Evolutionary conservation across 441 rosid species (phyloP).

Genomic region (Mallotus repandus): DNA sequence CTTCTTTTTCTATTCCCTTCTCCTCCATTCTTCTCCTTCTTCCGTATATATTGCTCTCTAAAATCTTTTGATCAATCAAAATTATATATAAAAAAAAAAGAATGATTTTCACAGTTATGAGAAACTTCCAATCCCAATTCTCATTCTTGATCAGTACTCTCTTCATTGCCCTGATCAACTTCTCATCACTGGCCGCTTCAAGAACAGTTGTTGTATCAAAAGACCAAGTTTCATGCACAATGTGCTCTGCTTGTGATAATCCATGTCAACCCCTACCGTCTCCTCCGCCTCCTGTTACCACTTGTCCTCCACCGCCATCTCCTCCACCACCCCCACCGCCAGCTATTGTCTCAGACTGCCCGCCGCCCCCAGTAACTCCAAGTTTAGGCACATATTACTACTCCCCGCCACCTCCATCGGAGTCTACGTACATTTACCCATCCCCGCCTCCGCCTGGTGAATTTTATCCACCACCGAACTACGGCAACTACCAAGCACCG

Average conservation of each 20-base stretch:
- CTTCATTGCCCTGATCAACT: conserved; percentile 22
- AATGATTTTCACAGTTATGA: conserved; percentile 5
- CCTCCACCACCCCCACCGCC: conserved; percentile 32
- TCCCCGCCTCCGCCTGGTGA: conserved; percentile 28
- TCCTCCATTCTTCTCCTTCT: background rate
- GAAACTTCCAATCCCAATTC: conserved; percentile 8
- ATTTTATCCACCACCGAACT: conserved; percentile 28
- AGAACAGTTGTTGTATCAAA: conserved; percentile 24
- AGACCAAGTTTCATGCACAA: conserved; percentile 42
- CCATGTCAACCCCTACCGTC: conserved; percentile 44
- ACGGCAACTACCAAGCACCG: conserved; percentile 19
- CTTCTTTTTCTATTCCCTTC: background rate
- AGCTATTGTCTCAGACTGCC: conserved; percentile 30
- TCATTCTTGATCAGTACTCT: conserved; percentile 18
- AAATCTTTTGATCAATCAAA: background rate
- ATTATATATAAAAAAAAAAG: no score
- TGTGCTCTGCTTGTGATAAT: conserved; percentile 53
- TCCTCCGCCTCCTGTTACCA: conserved; percentile 22
- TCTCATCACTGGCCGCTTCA: conserved; percentile 13
- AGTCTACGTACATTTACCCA: conserved; percentile 16
- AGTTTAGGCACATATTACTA: conserved; percentile 17
- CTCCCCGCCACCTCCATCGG: conserved; percentile 25
- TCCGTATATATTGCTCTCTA: no score
- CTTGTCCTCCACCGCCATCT: conserved; percentile 24
- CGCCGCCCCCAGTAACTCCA: conserved; percentile 25